Base-by-base conservation (phyloP, 75 land plant species). In the Selaginella tamariscina region DNA sequence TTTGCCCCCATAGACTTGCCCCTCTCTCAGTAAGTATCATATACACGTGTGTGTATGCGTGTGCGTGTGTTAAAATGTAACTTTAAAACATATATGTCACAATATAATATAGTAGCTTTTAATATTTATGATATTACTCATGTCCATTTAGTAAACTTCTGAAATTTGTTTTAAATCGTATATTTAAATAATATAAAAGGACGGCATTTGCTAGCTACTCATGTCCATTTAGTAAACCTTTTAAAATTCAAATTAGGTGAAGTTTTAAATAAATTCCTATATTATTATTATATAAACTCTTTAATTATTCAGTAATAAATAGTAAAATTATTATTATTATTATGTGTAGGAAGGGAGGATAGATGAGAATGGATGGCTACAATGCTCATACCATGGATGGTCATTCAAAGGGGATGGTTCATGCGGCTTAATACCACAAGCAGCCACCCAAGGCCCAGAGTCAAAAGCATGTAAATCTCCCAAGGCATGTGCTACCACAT, bases 371-470 rank as follows among this genome's bases (percentile, higher is more conserved):
- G 99, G 99, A 54, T 77, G 85, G 74, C 69, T 94, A 75, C 99
- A 94, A 57, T 94, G 99, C 71, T 94, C 99, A 0, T 94, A 94
- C 49, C 99, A 94, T 65, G 99, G 99, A 0, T 94, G 99, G 99
- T 87, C 99, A 1, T 94, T 94, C 74, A 83, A 84, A 59, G 79
- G 78, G 26, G 77, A 81, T 56, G 99, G 99, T 2, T 75, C 88
- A 1, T 94, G 99, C 72, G 77, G 79, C 23, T 33, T 70, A 33
- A 94, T 94, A 54, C 99, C 99, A 2, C 99, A 94, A 75, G 96
- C 99, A 5, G 65, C 88, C 2, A 30, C 81, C 1, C 78, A 85
- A 32, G 99, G 99, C 0, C 99, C 99, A 24, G 99, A 94, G 66
- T 86, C 89, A 24, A 87, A 82, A 28, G 99, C 96, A 0, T 65